phyloP scores from a whole-genome alignment of 2,329 filamentous ascomycete genomes.

The Fusarium bulbicola region DNA sequence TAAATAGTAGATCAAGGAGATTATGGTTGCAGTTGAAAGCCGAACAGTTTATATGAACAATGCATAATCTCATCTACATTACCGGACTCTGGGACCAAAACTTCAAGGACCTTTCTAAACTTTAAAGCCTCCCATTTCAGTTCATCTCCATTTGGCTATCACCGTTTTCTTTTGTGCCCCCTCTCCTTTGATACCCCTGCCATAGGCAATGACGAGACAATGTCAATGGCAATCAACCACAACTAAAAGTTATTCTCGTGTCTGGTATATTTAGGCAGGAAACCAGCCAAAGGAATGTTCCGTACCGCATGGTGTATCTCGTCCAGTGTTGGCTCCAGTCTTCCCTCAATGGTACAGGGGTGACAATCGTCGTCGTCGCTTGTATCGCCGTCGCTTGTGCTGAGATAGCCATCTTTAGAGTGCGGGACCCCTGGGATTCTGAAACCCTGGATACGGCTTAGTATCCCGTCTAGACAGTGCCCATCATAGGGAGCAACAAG shows the following conservation, averaged over 20 bases:
- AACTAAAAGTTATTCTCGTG: too few species aligned
- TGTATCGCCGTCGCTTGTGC: too few species aligned
- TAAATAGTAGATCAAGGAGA: neutral
- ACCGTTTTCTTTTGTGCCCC: too few species aligned
- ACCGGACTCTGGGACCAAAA: neutral
- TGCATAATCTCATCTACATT: neutral
- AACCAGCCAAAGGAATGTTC: accelerated
- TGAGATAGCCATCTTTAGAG: too few species aligned
- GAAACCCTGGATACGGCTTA: accelerated
- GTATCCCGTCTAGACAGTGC: neutral
- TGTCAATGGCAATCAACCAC: too few species aligned
- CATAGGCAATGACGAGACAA: too few species aligned
- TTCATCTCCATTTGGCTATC: too few species aligned
- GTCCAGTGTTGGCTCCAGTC: neutral
- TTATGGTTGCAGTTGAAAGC: accelerated
- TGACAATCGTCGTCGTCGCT: too few species aligned
- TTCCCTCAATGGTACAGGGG: neutral
- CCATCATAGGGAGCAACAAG: neutral
- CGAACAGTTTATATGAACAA: neutral
- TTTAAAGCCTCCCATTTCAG: too few species aligned
- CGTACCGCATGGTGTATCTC: accelerated
- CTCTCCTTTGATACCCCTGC: too few species aligned
- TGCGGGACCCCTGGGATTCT: too few species aligned
- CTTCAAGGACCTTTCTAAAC: neutral
- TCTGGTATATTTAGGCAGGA: too few species aligned